A percentile compares a stretch with the other conserved stretches of the same genome.
Evolutionary conservation across 1,139 yeast species (phyloP).

Genomic region (Sugiyamaella novakii): DNA sequence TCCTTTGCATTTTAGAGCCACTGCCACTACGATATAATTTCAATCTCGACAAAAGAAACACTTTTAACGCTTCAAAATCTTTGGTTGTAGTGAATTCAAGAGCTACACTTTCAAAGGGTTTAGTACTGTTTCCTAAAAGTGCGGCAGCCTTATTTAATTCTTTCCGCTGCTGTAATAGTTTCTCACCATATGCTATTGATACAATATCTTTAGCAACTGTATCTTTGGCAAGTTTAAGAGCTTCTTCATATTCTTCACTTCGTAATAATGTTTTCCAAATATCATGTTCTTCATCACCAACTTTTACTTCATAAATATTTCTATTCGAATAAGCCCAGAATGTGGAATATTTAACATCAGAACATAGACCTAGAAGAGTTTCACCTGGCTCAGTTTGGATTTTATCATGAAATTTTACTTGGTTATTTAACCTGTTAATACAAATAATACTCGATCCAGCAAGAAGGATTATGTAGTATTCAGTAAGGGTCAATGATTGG

Average conservation of each 20-base stretch:
- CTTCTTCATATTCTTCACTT: conserved; percentile 66
- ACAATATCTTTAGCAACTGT: conserved; percentile 56
- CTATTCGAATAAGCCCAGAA: conserved; percentile 61
- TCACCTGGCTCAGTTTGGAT: conserved; percentile 45
- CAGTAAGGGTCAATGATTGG: conserved; percentile 50
- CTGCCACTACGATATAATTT: conserved; percentile 23
- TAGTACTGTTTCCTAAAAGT: conserved; percentile 62
- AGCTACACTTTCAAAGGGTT: conserved; percentile 72
- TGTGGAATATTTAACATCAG: conserved; percentile 58
- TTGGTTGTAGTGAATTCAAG: conserved; percentile 57
- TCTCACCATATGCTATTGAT: conserved; percentile 64
- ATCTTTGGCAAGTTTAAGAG: conserved; percentile 53
- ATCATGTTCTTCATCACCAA: conserved; percentile 67
- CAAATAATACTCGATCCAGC: conserved; percentile 48
- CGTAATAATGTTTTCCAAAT: conserved; percentile 76
- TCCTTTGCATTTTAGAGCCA: conserved; percentile 50
- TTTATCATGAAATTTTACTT: conserved; percentile 47
- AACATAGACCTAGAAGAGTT: conserved; percentile 55
- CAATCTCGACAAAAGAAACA: conserved; percentile 60
- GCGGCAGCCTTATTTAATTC: conserved; percentile 57
- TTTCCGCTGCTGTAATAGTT: conserved; percentile 40
- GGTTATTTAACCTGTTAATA: conserved; percentile 54
- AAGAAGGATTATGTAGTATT: conserved; percentile 55
- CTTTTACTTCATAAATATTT: conserved; percentile 61
- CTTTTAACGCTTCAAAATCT: conserved; percentile 52